Evolutionary conservation across 768 basidiomycete genomes (phyloP).

Genomic region (Hygrocybe punicea): DNA sequence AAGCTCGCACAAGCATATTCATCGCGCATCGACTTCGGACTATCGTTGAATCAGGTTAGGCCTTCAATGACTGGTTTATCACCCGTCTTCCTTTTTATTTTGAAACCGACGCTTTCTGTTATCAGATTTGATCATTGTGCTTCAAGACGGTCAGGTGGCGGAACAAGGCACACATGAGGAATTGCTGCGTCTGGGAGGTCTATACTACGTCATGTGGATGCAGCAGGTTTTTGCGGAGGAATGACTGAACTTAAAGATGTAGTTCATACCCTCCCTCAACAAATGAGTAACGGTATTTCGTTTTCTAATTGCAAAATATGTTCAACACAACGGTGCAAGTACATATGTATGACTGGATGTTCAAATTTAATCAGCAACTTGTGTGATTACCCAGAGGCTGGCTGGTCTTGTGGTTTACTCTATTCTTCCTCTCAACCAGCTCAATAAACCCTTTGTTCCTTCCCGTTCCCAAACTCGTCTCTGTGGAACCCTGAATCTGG

Average conservation of each 20-base stretch:
- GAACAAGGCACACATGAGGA: constrained; percentile 94
- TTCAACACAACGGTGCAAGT: too few relatives aligned
- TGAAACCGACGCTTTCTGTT: too few relatives aligned
- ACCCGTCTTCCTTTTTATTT: too few relatives aligned
- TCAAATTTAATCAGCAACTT: too few relatives aligned
- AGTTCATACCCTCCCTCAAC: too few relatives aligned
- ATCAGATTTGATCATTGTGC: constrained; percentile 91
- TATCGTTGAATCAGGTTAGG: constrained; percentile 81
- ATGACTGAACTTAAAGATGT: too few relatives aligned
- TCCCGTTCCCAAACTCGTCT: constrained; percentile 84
- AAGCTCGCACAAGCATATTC: constrained; percentile 88
- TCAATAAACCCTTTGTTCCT: constrained; percentile 76
- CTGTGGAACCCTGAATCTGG: constrained; percentile 77
- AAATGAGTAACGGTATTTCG: too few relatives aligned
- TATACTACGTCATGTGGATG: constrained; percentile 82
- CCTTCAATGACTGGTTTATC: too few relatives aligned
- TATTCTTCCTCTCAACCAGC: constrained; percentile 73
- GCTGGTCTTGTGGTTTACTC: constrained; percentile 36
- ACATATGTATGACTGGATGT: not conserved
- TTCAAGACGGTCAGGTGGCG: constrained; percentile 84
- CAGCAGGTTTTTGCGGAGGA: constrained; percentile 52
- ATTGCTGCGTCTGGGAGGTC: constrained; percentile 62
- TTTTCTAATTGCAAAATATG: too few relatives aligned
- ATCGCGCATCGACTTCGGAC: constrained; percentile 92
- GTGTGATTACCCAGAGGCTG: not conserved